These are phyloP conservation scores for Isabelozyma rhagii DNA, from an alignment of 805 yeast genomes.

Conservation along the genomic window DNA sequence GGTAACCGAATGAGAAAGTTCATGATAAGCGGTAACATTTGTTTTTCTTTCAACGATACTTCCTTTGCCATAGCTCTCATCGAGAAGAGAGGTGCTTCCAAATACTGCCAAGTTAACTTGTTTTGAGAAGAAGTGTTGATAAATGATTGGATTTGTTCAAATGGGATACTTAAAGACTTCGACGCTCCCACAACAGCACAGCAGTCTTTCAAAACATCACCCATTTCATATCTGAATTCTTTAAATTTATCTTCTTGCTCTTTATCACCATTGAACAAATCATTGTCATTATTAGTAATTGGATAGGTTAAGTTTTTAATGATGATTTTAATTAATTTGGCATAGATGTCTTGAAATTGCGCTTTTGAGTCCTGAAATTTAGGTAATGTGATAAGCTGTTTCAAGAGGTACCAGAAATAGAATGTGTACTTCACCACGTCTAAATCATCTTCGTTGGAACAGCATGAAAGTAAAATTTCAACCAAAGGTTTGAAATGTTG, in stretches of 20 bases:
- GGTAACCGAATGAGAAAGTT: slow-evolving; percentile 65
- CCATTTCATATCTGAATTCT: slow-evolving; percentile 94
- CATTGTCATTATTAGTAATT: slow-evolving; percentile 19
- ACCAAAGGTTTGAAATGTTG: slow-evolving; percentile 69
- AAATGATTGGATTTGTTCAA: slow-evolving; percentile 49
- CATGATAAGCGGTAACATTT: slow-evolving; percentile 75
- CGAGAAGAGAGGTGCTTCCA: slow-evolving; percentile 88
- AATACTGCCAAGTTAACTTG: slow-evolving; percentile 68
- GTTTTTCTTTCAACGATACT: slow-evolving; percentile 63
- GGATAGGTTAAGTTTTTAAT: slow-evolving; percentile 78
- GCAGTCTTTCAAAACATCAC: slow-evolving; percentile 95
- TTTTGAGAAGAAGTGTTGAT: slow-evolving; percentile 16
- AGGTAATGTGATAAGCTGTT: slow-evolving; percentile 63
- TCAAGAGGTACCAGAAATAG: slow-evolving; percentile 84
- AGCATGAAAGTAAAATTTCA: slow-evolving; percentile 64
- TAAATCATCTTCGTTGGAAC: slow-evolving; percentile 75
- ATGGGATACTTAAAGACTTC: slow-evolving; percentile 69
- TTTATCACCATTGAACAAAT: slow-evolving; percentile 58
- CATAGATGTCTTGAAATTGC: slow-evolving; percentile 53
- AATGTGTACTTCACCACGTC: slow-evolving; percentile 90
- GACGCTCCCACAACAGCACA: slow-evolving; percentile 84
- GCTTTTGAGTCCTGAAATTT: slow-evolving; percentile 52
- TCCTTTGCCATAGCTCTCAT: slow-evolving; percentile 95
- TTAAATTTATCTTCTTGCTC: slow-evolving; percentile 91
- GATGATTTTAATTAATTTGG: slow-evolving; percentile 57